Base-by-base conservation (phyloP, 345 rosid species). In the Limnanthes douglasii region DNA sequence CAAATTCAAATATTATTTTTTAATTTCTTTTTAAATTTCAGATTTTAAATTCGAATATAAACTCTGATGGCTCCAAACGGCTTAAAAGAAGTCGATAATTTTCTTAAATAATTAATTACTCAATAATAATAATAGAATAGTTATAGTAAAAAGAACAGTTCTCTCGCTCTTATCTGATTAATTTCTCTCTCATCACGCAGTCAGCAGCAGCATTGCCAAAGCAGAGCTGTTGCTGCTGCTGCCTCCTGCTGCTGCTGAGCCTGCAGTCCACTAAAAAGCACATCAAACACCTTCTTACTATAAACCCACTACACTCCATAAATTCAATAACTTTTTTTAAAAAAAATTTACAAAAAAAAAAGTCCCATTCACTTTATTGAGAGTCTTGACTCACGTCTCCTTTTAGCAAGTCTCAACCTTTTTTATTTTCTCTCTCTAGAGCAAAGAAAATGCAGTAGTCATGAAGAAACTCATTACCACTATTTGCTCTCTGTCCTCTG, bases 121-220 rank as follows among this genome's bases (percentile, higher is more conserved):
- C n/a, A n/a, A n/a, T n/a, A n/a, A n/a, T n/a, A n/a, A n/a, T n/a
- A n/a, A n/a, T n/a, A n/a, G n/a, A n/a, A n/a, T n/a, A n/a, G n/a
- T n/a, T n/a, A n/a, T n/a, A n/a, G n/a, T n/a, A n/a, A n/a, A n/a
- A n/a, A n/a, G n/a, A n/a, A n/a, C n/a, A n/a, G n/a, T n/a, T n/a
- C n/a, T n/a, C n/a, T n/a, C n/a, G n/a, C n/a, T n/a, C n/a, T n/a
- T n/a, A n/a, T n/a, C n/a, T n/a, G n/a, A n/a, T n/a, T n/a, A n/a
- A n/a, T n/a, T n/a, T n/a, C n/a, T n/a, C 30, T 39, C 11, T 29
- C 3, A 9, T 31, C 15, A 11, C 15, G 29, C 27, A 34, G 18
- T 26, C 48, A 43, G 64, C 30, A 36, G 31, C 65, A 65, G 72
- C 57, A 43, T 46, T 58, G 69, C 70, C 54, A 59, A 44, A 25